A percentile compares a stretch with the other conserved stretches of the same genome.
Conservation (phyloP, 129 eudicot genomes). For the Flaveria bidentis region DNA sequence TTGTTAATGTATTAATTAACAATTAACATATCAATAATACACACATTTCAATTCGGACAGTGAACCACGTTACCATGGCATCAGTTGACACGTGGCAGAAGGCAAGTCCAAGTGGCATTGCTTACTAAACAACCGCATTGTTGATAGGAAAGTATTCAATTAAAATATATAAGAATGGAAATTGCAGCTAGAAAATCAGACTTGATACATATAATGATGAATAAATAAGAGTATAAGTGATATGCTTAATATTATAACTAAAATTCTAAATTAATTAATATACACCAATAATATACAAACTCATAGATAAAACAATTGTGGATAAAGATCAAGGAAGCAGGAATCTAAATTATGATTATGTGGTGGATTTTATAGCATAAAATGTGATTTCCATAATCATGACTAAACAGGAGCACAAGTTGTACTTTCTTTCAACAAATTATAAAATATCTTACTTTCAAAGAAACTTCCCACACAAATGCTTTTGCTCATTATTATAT, state of each 20-base stretch:
- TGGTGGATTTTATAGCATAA: conserved; percentile 10
- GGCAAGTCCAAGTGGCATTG: conserved; percentile 16
- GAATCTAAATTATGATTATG: conserved; percentile 32
- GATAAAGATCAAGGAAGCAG: conserved; percentile 23
- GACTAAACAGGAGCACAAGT: conserved; percentile 32
- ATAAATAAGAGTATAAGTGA: neutral
- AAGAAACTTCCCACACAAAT: conserved; percentile 33
- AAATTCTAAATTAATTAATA: neutral
- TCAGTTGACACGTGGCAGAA: conserved; percentile 1
- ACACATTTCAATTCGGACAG: neutral
- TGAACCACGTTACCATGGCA: neutral
- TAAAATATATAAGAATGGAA: too few species aligned
- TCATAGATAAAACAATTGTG: neutral
- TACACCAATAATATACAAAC: neutral
- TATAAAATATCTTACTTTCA: conserved; percentile 23
- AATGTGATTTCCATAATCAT: conserved; percentile 28
- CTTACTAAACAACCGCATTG: conserved; percentile 7
- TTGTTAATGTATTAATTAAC: too few species aligned
- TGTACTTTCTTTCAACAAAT: conserved; percentile 31
- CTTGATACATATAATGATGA: neutral
- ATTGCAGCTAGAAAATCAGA: neutral
- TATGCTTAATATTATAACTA: neutral
- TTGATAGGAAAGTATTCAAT: too few species aligned
- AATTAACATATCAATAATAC: too few species aligned
- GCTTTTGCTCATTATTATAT: neutral